Conservation (phyloP, 164 flowering plant species). For the Santalum album region DNA sequence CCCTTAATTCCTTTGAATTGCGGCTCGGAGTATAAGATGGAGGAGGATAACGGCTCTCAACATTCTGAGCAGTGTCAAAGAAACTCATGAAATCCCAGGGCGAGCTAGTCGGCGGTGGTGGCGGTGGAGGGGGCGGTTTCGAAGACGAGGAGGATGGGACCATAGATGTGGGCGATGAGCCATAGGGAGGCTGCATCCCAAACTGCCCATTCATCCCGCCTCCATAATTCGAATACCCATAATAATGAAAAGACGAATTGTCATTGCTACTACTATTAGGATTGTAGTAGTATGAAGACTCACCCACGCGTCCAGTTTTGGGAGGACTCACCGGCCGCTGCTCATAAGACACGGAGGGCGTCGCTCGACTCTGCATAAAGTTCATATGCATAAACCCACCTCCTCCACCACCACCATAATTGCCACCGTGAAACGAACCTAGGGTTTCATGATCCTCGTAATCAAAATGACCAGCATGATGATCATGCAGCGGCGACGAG, state of each 20-base stretch:
- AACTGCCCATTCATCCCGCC: conserved; percentile 18
- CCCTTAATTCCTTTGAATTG: neutral
- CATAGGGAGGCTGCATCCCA: conserved; percentile 16
- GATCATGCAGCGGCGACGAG: conserved; percentile 23
- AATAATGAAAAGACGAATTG: conserved; percentile 13
- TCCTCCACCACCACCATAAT: neutral
- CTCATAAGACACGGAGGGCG: conserved; percentile 54
- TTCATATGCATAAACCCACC: conserved; percentile 37
- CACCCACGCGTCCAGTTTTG: conserved; percentile 39
- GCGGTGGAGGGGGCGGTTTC: conserved; percentile 74
- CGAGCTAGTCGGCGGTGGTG: conserved; percentile 62
- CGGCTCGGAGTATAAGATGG: conserved; percentile 22
- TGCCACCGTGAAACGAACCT: conserved; percentile 3
- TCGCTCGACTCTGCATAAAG: conserved; percentile 53
- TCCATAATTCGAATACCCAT: conserved; percentile 21
- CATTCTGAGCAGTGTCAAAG: conserved; percentile 40
- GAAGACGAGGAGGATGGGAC: conserved; percentile 32
- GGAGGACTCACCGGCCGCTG: conserved; percentile 52
- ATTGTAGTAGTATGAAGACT: conserved; percentile 16
- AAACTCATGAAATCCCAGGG: conserved; percentile 83
- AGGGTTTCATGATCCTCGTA: conserved; percentile 9
- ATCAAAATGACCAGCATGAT: conserved; percentile 2
- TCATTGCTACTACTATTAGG: conserved; percentile 5
- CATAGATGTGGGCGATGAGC: conserved; percentile 11
- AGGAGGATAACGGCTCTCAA: conserved; percentile 20